Base-by-base conservation (phyloP, 1,284 basidiomycete species). In the Ceratobasidium sp. region DNA sequence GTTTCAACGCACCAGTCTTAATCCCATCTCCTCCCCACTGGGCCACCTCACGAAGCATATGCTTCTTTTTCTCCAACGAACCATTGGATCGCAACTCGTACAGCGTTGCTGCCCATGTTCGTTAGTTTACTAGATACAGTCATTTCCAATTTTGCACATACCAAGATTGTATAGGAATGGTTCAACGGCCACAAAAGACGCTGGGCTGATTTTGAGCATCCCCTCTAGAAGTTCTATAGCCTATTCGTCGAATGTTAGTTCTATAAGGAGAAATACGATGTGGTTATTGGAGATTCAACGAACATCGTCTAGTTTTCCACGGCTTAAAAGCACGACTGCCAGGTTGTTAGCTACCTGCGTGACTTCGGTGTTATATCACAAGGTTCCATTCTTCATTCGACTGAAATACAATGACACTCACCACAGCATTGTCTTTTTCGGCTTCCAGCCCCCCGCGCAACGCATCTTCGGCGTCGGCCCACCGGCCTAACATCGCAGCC, bases 281-380 rank as follows among this genome's bases (percentile, higher is more conserved):
- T 44, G 69, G 59, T 40, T 9, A 13, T 23, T 23, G 10, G 26
- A 46, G 20, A 48, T 28, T 13, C 20, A 50, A 26, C 83, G 59
- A n/a, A 91, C 92, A 86, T 94, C 91, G 82, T 90, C 90, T 46
- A 95, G 81, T 80, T 88, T 90, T 3, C 94, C 94, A 80, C 91
- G 89, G 77, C 88, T 89, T 66, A 95, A 85, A 38, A 93, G 83
- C 12, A 90, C 88, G 50, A 95, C 94, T 0, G 92, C 88, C 10
- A 94, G 85, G 81, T 95, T 93, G 83, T 94, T 95, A 42, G 90
- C 87, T n/a, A 93, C 92, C 93, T 94, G n/a, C n/a, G n/a, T n/a
- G n/a, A n/a, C n/a, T n/a, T n/a, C n/a, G 65, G 2, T 26, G 33
- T 61, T 28, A 4, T 28, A 28, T 15, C 73, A 52, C 38, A 28